phyloP scores from a whole-genome alignment of 345 rosid species.

The Gossypioides kirkii region DNA sequence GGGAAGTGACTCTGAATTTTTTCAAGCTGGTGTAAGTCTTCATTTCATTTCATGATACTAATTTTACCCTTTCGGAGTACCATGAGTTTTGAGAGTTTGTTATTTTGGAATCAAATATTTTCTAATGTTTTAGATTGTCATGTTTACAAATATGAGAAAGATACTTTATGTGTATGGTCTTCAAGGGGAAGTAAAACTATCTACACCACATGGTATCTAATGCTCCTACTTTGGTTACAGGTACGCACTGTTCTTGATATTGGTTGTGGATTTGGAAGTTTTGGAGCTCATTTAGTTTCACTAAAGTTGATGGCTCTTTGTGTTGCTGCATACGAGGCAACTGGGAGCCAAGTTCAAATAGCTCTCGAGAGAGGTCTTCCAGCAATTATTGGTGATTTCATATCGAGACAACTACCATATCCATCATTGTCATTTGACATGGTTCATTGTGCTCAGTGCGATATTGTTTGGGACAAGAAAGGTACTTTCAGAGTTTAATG shows the following conservation, averaged over 20 bases:
- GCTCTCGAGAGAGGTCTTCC: conserved; percentile 99
- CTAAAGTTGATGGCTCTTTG: conserved; percentile 79
- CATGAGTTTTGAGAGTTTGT: conserved; percentile 3
- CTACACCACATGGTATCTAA: background rate
- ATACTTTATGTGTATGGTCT: background rate
- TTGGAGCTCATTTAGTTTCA: conserved; percentile 90
- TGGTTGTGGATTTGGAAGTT: conserved; percentile 98
- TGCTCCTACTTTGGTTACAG: conserved; percentile 31
- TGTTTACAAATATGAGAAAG: background rate
- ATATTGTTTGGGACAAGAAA: conserved; percentile 80
- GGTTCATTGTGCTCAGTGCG: conserved; percentile 98
- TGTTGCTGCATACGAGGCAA: conserved; percentile 82
- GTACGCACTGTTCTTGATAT: conserved; percentile 76
- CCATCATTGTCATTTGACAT: conserved; percentile 86
- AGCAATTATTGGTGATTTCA: conserved; percentile 85
- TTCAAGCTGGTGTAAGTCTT: conserved; percentile 87
- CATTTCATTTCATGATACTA: conserved; percentile 15
- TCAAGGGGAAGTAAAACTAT: conserved; percentile 6
- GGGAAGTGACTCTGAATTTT: conserved; percentile 79
- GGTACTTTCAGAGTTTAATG: conserved; percentile 44
- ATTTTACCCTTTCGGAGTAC: conserved; percentile 5
- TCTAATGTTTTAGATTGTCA: background rate
- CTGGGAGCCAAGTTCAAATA: conserved; percentile 96
- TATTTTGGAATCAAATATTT: background rate
- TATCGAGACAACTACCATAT: conserved; percentile 78